Conservation (phyloP, 2,329 filamentous ascomycete species). For the Herpotrichia juniperi region DNA sequence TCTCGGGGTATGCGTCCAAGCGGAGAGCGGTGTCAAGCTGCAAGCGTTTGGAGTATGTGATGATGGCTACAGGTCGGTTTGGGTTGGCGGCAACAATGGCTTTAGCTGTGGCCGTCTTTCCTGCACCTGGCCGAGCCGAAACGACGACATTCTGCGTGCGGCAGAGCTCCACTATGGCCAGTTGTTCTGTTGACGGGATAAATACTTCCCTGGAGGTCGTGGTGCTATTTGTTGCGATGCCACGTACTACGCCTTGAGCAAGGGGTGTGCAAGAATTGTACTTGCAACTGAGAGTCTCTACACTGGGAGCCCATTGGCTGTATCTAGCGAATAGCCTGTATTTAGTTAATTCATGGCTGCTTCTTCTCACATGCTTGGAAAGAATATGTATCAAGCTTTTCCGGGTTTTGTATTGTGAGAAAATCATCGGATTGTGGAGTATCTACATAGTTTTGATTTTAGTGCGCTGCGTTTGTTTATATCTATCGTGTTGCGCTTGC, state of each 20-base stretch:
- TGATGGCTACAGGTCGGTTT: constrained; percentile 9
- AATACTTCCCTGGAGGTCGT: constrained; percentile 5
- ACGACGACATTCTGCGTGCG: constrained; percentile 14
- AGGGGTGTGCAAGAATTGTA: background rate
- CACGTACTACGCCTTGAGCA: background rate
- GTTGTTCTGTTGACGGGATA: constrained; percentile 10
- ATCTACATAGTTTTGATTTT: background rate
- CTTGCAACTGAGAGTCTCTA: background rate
- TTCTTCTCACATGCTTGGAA: background rate
- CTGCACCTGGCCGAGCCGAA: constrained; percentile 14
- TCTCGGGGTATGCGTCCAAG: constrained; percentile 7
- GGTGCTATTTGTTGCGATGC: constrained; percentile 1
- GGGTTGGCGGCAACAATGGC: constrained; percentile 14
- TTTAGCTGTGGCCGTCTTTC: constrained; percentile 17
- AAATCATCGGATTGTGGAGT: background rate
- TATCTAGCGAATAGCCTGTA: background rate
- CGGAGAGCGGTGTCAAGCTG: constrained; percentile 12
- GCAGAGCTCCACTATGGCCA: constrained; percentile 10
- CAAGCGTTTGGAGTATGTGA: constrained; percentile 15
- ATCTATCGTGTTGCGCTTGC: background rate
- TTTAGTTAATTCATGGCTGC: constrained; percentile 1
- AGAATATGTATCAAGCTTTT: background rate
- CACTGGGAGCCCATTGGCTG: background rate
- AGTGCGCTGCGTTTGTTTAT: background rate
- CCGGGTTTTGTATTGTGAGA: background rate